A percentile compares a stretch with the other conserved stretches of the same genome.
phyloP scores from a whole-genome alignment of 768 basidiomycete species.

The Clavaria fumosa region DNA sequence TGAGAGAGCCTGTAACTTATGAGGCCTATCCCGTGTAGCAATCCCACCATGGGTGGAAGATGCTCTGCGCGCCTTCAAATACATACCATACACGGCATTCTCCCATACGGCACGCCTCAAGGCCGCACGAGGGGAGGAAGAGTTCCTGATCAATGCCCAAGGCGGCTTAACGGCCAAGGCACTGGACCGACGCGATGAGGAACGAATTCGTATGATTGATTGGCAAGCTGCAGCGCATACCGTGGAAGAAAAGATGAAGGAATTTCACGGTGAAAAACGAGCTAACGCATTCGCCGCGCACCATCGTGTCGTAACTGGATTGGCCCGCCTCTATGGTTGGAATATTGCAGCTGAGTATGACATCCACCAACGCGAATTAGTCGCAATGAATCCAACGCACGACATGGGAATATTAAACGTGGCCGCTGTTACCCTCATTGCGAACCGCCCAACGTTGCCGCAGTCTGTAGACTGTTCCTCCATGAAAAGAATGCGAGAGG shows the following conservation, averaged over 20 bases:
- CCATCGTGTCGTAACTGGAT: conserved; percentile 6
- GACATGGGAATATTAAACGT: conserved; percentile 10
- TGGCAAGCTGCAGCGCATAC: conserved; percentile 2
- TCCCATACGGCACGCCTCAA: conserved; percentile 7
- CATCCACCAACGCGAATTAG: conserved; percentile 13
- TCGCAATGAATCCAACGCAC: conserved; percentile 7
- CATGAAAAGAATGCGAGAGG: not conserved
- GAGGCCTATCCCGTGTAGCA: conserved; percentile 7
- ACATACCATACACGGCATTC: conserved; percentile 15
- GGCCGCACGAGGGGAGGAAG: conserved; percentile 11
- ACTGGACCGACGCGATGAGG: conserved; percentile 11
- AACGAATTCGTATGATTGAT: conserved; percentile 12
- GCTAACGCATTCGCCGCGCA: conserved; percentile 8
- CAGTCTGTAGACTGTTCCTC: not conserved
- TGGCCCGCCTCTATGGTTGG: conserved; percentile 9
- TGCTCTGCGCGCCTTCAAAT: conserved; percentile 9
- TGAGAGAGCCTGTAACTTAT: not conserved
- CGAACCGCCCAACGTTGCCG: conserved; percentile 1
- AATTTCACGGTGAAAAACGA: conserved; percentile 7
- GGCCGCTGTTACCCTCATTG: conserved; percentile 5
- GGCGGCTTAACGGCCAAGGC: conserved; percentile 8
- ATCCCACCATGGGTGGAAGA: conserved; percentile 11
- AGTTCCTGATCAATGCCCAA: conserved; percentile 8
- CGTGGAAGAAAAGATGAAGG: conserved; percentile 7
- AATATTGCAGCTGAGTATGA: conserved; percentile 11